A percentile compares a stretch with the other conserved stretches of the same genome.
Conservation (phyloP, 345 rosid species). For the Brassica napus region Da-Ae NC_063444.1:50930501-50931000, state of each 20-base stretch:
- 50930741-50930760: not conserved
- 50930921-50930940: not conserved
- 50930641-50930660: not conserved
- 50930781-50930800: not conserved
- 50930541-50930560: no score
- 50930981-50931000: not conserved
- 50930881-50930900: conserved; percentile 13
- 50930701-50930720: not conserved
- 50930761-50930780: not conserved
- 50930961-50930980: conserved; percentile 5
- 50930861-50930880: not conserved
- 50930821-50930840: not conserved
- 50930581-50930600: no score
- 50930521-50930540: no score
- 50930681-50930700: not conserved
- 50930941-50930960: conserved; percentile 18
- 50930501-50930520: no score
- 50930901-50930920: not conserved
- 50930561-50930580: no score
- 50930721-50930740: not conserved
- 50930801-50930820: not conserved
- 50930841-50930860: not conserved
- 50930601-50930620: no score
- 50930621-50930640: not conserved
- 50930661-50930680: conserved; percentile 9